Evolutionary conservation across 306 rosid genomes (phyloP), one percentile per base, ranked within the genome.

Genomic region (Citrullus colocynthis): DNA sequence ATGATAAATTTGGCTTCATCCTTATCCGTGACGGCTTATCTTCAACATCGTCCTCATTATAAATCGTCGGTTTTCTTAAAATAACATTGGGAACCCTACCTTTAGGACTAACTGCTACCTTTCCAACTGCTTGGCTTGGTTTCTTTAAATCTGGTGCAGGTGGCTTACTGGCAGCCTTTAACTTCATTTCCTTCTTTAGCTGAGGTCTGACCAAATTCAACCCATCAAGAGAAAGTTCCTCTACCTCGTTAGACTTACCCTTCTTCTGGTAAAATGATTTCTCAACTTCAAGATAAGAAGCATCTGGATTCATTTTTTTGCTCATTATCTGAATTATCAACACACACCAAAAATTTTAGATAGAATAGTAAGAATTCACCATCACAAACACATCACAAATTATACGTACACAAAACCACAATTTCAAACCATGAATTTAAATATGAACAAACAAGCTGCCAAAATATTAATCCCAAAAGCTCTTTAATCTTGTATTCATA

Each of bases 201-300:
- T 87, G 97, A 55, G 96, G 98, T 65, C 98, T 79, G 77, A 74
- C 86, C 88, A 91, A 89, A 81, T 86, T 87, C 80, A 88, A 49
- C 78, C 83, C 90, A 77, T 88, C 91, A 86, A 92, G 89, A 49
- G 97, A 93, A 79, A 90, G 81, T 81, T 92, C 93, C 86, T 86
- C 88, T n/a, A 85, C 82, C 74, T 89, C 88, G 45, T 84, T 82
- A 13, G 82, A 6, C 75, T 96, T 92, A 59, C 96, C 93, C 70
- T 85, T 90, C 59, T 83, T 88, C 84, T 90, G 90, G 82, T 86
- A 73, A 85, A 86, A 92, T 6, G 86, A 79, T 87, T 96, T 96
- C 87, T 96, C 99, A 81, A 92, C 85, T 60, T 96, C 99, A 77
- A 91, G 86, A 91, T 82, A 96, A 44, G 89, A 83, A 77, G 86